Percentiles rank a stretch among this genome's conserved stretches.
Evolutionary conservation across 129 eudicot species (phyloP).

Genomic region (Flaveria linearis): DNA sequence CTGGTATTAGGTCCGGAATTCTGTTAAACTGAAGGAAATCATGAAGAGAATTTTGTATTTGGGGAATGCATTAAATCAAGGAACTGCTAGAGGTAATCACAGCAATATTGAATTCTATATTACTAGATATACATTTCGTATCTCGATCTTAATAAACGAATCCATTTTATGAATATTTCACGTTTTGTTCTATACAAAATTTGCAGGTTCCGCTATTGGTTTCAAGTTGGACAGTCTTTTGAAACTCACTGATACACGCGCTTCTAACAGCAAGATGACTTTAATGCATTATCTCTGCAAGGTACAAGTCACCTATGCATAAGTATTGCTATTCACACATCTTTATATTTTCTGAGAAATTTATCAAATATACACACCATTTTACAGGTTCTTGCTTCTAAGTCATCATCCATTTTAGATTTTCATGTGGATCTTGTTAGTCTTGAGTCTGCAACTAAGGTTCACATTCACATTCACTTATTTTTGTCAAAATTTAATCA

Average conservation of each 20-base stretch:
- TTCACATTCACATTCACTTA: constrained; percentile 22
- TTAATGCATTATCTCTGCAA: constrained; percentile 97
- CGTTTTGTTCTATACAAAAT: neutral
- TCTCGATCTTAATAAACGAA: neutral
- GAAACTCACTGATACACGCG: constrained; percentile 94
- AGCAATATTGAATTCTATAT: neutral
- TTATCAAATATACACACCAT: neutral
- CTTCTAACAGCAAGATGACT: constrained; percentile 90
- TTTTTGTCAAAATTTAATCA: neutral
- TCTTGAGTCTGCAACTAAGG: constrained; percentile 95
- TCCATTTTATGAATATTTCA: neutral
- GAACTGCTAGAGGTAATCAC: constrained; percentile 89
- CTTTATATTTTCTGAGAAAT: constrained; percentile 15
- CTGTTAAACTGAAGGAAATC: constrained; percentile 78
- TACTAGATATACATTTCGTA: neutral
- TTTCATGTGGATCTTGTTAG: constrained; percentile 79
- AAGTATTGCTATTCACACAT: constrained; percentile 14
- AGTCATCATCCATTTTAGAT: constrained; percentile 70
- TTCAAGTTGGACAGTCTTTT: constrained; percentile 95
- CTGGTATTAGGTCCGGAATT: constrained; percentile 63
- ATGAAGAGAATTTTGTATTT: constrained; percentile 75
- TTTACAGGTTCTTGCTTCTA: constrained; percentile 79
- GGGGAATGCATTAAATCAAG: constrained; percentile 86
- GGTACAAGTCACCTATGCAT: constrained; percentile 45
- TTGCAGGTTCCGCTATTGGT: constrained; percentile 81